Conservation (phyloP, 345 rosid species). For the Sonneratia alba region DNA sequence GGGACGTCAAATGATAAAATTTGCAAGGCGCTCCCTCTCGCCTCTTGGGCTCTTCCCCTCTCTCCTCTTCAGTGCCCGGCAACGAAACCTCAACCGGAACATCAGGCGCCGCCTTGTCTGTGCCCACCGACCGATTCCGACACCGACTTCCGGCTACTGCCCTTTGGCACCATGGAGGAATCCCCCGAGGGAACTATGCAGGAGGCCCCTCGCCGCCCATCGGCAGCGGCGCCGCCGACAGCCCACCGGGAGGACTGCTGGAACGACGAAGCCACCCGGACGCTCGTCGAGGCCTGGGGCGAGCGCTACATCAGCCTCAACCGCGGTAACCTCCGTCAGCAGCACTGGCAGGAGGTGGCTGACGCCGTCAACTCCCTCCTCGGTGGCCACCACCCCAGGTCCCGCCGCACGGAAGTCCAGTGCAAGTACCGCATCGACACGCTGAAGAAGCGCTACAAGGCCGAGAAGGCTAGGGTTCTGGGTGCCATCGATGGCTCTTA, state of each 20-base stretch:
- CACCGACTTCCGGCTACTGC: not conserved
- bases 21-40: not conserved
- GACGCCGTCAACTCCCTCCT: slow-evolving; percentile 39
- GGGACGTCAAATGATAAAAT: not conserved
- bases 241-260: slow-evolving; percentile 85
- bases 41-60: not conserved
- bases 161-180: not conserved
- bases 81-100: not conserved
- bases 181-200: not conserved
- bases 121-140: not conserved
- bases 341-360: slow-evolving; percentile 49
- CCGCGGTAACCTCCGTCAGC: slow-evolving; percentile 75
- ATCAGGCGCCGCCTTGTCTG: not conserved
- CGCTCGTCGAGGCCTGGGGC: slow-evolving; percentile 83
- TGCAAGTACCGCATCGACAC: slow-evolving; percentile 54
- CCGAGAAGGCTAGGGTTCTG: slow-evolving; percentile 35
- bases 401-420: slow-evolving; percentile 41
- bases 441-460: slow-evolving; percentile 41
- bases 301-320: slow-evolving; percentile 58
- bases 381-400: slow-evolving; percentile 8
- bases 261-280: slow-evolving; percentile 72
- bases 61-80: not conserved
- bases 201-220: slow-evolving; percentile 13
- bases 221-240: slow-evolving; percentile 13
- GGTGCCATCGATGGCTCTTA: slow-evolving; percentile 15